Evolutionary conservation across 2,329 filamentous ascomycete genomes (phyloP).

Genomic region (Botrytis hyacinthi): DNA sequence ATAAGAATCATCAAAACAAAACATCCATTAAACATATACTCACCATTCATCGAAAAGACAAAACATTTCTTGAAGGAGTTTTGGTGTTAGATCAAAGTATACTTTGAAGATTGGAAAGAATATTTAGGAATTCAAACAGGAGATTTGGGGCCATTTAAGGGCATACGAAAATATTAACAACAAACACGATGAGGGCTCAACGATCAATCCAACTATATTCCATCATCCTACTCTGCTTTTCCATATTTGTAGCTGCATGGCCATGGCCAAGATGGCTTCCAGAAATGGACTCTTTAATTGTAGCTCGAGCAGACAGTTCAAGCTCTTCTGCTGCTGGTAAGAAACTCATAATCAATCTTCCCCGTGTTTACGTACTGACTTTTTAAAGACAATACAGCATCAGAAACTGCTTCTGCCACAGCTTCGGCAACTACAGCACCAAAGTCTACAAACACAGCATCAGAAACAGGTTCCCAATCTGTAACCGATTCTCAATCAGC

Average conservation of each 20-base stretch:
- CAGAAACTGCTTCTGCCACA: background rate
- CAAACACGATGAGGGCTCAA: conserved; percentile 49
- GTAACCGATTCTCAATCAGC: conserved; percentile 2
- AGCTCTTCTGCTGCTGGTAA: conserved; percentile 19
- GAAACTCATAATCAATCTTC: conserved; percentile 2
- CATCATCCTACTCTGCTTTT: conserved; percentile 52
- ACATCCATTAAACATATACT: background rate
- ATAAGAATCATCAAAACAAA: background rate
- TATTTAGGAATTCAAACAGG: background rate
- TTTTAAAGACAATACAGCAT: background rate
- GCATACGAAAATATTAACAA: conserved; percentile 28
- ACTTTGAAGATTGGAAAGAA: background rate
- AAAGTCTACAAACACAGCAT: conserved; percentile 8
- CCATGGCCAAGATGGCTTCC: conserved; percentile 59
- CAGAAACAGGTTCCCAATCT: conserved; percentile 4
- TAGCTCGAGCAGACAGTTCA: conserved; percentile 44
- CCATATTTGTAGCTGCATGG: conserved; percentile 46
- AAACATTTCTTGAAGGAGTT: background rate
- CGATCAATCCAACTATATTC: conserved; percentile 48
- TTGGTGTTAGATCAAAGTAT: background rate
- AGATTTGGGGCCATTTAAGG: conserved; percentile 2
- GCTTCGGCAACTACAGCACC: background rate
- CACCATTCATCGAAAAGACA: background rate
- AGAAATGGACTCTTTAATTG: conserved; percentile 52
- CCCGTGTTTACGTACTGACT: background rate